A percentile compares a stretch with the other conserved stretches of the same genome.
phyloP scores from a whole-genome alignment of 1,284 basidiomycete species.

The Apiotrichum porosum region DNA sequence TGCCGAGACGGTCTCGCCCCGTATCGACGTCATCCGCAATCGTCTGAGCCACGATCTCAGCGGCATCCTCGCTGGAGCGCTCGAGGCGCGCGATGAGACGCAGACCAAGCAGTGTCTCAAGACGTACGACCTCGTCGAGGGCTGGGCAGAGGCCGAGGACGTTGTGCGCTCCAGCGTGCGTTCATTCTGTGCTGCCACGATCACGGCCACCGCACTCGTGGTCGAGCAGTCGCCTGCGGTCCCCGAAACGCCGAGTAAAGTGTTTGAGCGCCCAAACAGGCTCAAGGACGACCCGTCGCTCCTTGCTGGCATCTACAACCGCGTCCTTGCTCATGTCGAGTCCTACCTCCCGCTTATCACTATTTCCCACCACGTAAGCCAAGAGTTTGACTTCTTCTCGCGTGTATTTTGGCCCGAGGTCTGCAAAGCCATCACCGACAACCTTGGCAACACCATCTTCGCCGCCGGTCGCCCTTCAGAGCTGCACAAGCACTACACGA shows the following conservation, averaged over 20 bases:
- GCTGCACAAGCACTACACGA: slow-evolving; percentile 83
- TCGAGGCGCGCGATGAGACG: slow-evolving; percentile 39
- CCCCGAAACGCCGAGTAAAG: slow-evolving; percentile 25
- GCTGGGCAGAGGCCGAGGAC: slow-evolving; percentile 81
- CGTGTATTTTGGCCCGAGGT: slow-evolving; percentile 86
- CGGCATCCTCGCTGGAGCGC: slow-evolving; percentile 62
- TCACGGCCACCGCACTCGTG: slow-evolving; percentile 25
- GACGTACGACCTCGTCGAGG: slow-evolving; percentile 72
- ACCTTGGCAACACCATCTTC: slow-evolving; percentile 76
- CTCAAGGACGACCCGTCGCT: slow-evolving; percentile 11
- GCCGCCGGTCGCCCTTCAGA: slow-evolving; percentile 84
- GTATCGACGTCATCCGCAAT: slow-evolving; percentile 74
- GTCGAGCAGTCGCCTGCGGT: slow-evolving; percentile 20
- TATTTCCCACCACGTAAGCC: slow-evolving; percentile 58
- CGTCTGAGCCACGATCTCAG: slow-evolving; percentile 77
- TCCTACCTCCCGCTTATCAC: slow-evolving; percentile 67
- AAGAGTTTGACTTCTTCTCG: slow-evolving; percentile 72
- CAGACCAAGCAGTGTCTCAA: slow-evolving; percentile 72
- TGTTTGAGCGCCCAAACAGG: not conserved
- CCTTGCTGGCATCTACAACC: slow-evolving; percentile 71
- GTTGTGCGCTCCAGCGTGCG: slow-evolving; percentile 67
- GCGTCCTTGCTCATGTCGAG: slow-evolving; percentile 72
- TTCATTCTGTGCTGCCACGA: slow-evolving; percentile 55
- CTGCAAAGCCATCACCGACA: slow-evolving; percentile 69
- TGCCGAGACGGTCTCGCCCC: slow-evolving; percentile 68